These are phyloP conservation scores for Chytriomyces hyalinus DNA, from an alignment of 192 early-diverging fungal species.

Conservation along the genomic window DNA sequence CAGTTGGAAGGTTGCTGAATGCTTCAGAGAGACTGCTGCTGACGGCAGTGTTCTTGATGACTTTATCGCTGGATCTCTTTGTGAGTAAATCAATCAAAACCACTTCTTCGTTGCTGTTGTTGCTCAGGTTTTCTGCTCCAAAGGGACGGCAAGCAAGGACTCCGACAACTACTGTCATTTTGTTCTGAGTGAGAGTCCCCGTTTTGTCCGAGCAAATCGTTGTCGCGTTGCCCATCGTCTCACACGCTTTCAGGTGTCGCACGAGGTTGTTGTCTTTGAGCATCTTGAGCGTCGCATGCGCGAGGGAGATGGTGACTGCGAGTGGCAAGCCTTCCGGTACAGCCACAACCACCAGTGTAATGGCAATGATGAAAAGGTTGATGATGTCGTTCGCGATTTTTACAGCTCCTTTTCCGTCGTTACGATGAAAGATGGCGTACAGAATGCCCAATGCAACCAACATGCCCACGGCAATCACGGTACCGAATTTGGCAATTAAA, in stretches of 20 bases:
- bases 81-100: not conserved
- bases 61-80: not conserved
- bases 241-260: conserved; percentile 92
- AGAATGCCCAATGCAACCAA: conserved; percentile 82
- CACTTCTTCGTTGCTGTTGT: conserved; percentile 29
- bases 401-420: conserved; percentile 8
- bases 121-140: conserved; percentile 52
- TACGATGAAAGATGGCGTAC: conserved; percentile 70
- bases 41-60: not conserved
- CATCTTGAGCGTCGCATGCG: conserved; percentile 94
- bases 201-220: conserved; percentile 99
- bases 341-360: conserved; percentile 96
- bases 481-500: conserved; percentile 91
- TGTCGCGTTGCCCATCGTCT: conserved; percentile 98
- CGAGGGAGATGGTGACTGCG: conserved; percentile 94
- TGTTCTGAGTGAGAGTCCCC: conserved; percentile 96
- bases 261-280: conserved; percentile 97
- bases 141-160: conserved; percentile 73
- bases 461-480: conserved; percentile 84
- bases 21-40: not conserved
- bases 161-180: conserved; percentile 94
- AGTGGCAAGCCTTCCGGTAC: conserved; percentile 98
- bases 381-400: conserved; percentile 44
- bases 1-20: conserved; percentile 8
- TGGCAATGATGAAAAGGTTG: conserved; percentile 82